Percentiles rank a stretch among this genome's conserved stretches.
phyloP scores from a whole-genome alignment of 2,329 filamentous ascomycete genomes.

The Aspergillus pseudoterreus region DNA sequence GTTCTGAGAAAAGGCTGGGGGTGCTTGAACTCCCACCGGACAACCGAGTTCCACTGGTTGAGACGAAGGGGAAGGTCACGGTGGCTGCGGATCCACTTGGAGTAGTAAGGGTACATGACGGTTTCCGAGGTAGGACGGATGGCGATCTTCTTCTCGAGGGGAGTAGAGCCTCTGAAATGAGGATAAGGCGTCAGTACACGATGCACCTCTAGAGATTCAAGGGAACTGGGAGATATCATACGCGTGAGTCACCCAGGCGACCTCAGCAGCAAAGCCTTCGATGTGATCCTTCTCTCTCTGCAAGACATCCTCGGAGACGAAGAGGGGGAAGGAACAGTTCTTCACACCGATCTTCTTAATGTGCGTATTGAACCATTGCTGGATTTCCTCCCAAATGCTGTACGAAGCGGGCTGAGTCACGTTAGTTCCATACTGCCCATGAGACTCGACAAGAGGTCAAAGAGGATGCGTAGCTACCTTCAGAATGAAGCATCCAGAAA shows the following conservation, averaged over 20 bases:
- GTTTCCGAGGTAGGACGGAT: slow-evolving; percentile 68
- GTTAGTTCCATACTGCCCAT: slow-evolving; percentile 8
- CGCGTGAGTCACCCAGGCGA: slow-evolving; percentile 52
- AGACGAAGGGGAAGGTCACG: slow-evolving; percentile 88
- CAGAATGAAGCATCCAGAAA: slow-evolving; percentile 95
- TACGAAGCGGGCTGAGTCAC: slow-evolving; percentile 56
- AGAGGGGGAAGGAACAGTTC: slow-evolving; percentile 95
- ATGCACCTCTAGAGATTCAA: not conserved
- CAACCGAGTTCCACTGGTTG: slow-evolving; percentile 97
- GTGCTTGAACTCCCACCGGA: slow-evolving; percentile 97
- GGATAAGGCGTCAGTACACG: slow-evolving; percentile 4
- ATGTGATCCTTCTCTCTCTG: slow-evolving; percentile 89
- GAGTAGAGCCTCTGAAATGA: slow-evolving; percentile 70
- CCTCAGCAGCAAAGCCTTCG: slow-evolving; percentile 87
- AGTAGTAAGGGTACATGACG: slow-evolving; percentile 94
- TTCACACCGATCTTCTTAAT: slow-evolving; percentile 92
- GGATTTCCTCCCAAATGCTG: slow-evolving; percentile 66
- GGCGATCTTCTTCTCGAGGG: slow-evolving; percentile 76
- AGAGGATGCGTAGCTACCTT: slow-evolving; percentile 48
- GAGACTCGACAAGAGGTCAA: not conserved
- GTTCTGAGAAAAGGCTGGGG: slow-evolving; percentile 80
- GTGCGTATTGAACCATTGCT: slow-evolving; percentile 54
- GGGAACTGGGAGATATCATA: slow-evolving; percentile 22
- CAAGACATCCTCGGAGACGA: slow-evolving; percentile 86
- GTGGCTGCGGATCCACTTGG: slow-evolving; percentile 95